These are phyloP conservation scores for Volutella citrinella DNA, from an alignment of 2,329 filamentous ascomycete genomes.

Conservation along the genomic window DNA sequence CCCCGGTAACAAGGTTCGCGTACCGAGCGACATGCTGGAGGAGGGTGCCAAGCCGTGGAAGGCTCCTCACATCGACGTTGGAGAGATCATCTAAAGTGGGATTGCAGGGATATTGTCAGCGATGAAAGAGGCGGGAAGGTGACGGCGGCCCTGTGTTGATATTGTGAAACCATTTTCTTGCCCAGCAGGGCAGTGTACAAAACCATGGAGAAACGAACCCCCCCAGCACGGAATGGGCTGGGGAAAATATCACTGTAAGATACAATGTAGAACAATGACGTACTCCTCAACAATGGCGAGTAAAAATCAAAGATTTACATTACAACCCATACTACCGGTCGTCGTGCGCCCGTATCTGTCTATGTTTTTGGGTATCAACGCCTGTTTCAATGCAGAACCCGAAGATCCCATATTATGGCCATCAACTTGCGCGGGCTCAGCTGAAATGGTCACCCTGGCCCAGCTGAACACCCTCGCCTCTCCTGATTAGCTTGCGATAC, in stretches of 20 bases:
- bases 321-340: constrained; percentile 10
- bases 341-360: constrained; percentile 26
- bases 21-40: constrained; percentile 68
- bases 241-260: constrained; percentile 36
- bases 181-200: constrained; percentile 29
- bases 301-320: constrained; percentile 22
- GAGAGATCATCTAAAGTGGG: constrained; percentile 58
- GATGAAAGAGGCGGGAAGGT: constrained; percentile 14
- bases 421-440: constrained; percentile 12
- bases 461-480: constrained; percentile 53
- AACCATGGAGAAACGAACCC: constrained; percentile 25
- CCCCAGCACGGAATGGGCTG: constrained; percentile 18
- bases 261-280: constrained; percentile 37
- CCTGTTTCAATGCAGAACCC: too few species aligned
- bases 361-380: constrained; percentile 17
- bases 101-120: constrained; percentile 8
- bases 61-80: constrained; percentile 66
- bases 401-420: too few species aligned
- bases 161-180: too few species aligned
- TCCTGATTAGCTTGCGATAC: constrained; percentile 45
- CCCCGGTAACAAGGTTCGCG: constrained; percentile 60
- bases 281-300: constrained; percentile 22
- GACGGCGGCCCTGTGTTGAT: constrained; percentile 16
- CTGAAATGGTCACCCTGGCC: constrained; percentile 67
- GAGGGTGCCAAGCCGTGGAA: constrained; percentile 61